Evolutionary conservation across 495 filamentous ascomycete genomes (phyloP).

Genomic region (Talaromyces thailandensis): DNA sequence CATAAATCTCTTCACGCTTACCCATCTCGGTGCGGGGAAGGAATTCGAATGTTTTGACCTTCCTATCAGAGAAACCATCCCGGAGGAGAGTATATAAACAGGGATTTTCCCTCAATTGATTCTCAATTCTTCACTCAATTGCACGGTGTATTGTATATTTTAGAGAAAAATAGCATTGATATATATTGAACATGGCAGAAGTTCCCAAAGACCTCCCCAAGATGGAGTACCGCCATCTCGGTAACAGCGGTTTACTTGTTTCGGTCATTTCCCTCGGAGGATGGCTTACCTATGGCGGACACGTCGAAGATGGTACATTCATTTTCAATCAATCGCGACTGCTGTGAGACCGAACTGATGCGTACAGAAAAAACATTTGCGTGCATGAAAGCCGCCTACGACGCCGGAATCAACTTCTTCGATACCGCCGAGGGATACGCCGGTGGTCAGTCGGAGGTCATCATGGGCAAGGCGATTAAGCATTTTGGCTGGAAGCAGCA

Average conservation of each 20-base stretch:
- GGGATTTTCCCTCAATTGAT: not conserved
- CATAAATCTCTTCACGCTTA: not conserved
- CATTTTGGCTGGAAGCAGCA: slow-evolving; percentile 58
- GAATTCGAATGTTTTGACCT: not conserved
- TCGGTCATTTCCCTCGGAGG: slow-evolving; percentile 66
- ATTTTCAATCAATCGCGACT: not conserved
- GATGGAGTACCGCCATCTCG: slow-evolving; percentile 71
- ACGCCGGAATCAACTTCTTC: slow-evolving; percentile 70
- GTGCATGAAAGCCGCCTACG: slow-evolving; percentile 69
- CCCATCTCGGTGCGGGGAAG: not conserved
- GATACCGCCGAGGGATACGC: slow-evolving; percentile 51
- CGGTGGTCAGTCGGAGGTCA: slow-evolving; percentile 59
- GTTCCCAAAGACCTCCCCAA: slow-evolving; percentile 32
- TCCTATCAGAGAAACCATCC: not conserved
- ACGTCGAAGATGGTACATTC: slow-evolving; percentile 55
- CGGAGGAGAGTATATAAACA: not conserved
- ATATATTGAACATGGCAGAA: not conserved
- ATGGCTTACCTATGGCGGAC: slow-evolving; percentile 72
- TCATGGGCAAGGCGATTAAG: slow-evolving; percentile 65
- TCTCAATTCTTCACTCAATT: not conserved
- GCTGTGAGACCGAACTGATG: not conserved
- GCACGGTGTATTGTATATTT: too few species aligned
- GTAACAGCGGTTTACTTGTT: slow-evolving; percentile 66
- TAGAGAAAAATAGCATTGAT: not conserved
- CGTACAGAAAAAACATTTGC: slow-evolving; percentile 48